Evolutionary conservation across 2,329 filamentous ascomycete genomes (phyloP).

Genomic region (Pseudogymnoascus sp.): DNA sequence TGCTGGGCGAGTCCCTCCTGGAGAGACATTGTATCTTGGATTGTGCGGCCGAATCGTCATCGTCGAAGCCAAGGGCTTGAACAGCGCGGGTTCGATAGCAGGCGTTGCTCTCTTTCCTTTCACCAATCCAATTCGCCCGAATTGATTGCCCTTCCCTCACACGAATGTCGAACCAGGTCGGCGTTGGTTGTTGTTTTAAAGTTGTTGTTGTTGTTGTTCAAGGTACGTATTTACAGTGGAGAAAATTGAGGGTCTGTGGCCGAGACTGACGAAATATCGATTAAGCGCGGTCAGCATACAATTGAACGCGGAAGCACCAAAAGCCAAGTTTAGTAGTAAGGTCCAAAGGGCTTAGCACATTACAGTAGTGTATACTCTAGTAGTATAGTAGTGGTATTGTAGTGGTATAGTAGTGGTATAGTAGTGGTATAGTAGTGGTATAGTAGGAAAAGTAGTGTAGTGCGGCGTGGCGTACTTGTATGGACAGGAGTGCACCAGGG

Average conservation of each 20-base stretch:
- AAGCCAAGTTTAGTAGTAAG: not conserved
- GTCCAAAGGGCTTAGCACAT: not conserved
- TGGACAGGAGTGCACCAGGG: not conserved
- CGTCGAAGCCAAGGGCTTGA: not conserved
- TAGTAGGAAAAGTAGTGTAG: not conserved
- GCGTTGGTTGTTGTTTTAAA: not conserved
- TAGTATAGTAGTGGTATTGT: not conserved
- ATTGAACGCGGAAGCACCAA: not conserved
- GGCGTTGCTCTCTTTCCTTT: not conserved
- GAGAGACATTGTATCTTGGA: conserved; percentile 1
- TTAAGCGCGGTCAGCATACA: not conserved
- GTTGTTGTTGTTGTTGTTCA: not conserved
- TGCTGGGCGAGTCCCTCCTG: conserved; percentile 32
- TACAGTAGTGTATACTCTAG: not conserved
- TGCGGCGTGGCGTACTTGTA: not conserved
- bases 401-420: not conserved
- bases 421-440: not conserved
- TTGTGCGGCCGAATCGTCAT: not conserved
- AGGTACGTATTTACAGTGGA: conserved; percentile 7
- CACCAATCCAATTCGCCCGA: not conserved
- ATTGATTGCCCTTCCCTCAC: not conserved
- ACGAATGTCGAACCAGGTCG: not conserved
- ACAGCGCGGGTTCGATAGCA: not conserved
- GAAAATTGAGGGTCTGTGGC: not conserved
- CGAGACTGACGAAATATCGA: not conserved